Evolutionary conservation across 768 basidiomycete genomes (phyloP).

Genomic region (Russula virescens): DNA sequence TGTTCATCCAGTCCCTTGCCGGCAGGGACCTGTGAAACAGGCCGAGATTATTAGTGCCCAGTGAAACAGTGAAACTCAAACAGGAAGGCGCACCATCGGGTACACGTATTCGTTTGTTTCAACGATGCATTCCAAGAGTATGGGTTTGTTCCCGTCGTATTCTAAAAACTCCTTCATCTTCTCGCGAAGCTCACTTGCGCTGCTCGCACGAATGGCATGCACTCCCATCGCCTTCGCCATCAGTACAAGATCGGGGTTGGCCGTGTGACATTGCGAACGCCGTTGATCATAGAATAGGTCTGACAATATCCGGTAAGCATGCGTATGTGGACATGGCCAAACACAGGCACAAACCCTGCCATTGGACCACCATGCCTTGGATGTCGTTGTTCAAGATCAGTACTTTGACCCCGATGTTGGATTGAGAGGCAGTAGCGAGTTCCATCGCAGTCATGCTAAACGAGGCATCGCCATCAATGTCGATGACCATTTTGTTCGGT

Average conservation of each 20-base stretch:
- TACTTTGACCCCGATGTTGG: conserved; percentile 90
- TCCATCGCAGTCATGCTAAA: conserved; percentile 99
- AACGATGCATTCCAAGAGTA: conserved; percentile 88
- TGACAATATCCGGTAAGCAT: conserved; percentile 22
- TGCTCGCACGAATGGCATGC: conserved; percentile 77
- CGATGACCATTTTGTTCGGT: conserved; percentile 88
- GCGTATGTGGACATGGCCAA: background rate
- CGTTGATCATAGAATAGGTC: conserved; percentile 95
- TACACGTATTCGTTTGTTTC: conserved; percentile 83
- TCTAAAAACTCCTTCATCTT: conserved; percentile 99
- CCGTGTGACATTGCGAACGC: conserved; percentile 96
- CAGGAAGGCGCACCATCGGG: conserved; percentile 61
- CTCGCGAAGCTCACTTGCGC: conserved; percentile 68
- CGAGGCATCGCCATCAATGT: conserved; percentile 96
- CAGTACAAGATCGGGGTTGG: conserved; percentile 89
- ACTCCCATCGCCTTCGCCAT: conserved; percentile 90
- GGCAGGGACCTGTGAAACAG: conserved; percentile 60
- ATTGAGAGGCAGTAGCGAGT: conserved; percentile 88
- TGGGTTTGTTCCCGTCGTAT: conserved; percentile 80
- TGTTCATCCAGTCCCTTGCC: conserved; percentile 94
- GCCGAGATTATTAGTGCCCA: conserved; percentile 22
- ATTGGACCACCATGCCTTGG: conserved; percentile 99
- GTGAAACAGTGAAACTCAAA: background rate
- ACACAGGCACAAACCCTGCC: conserved; percentile 73
- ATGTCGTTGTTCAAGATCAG: conserved; percentile 93